Evolutionary conservation across 352 stramenopile genomes (phyloP), one percentile per base, ranked within the genome.

Genomic region (Globisporangium canariense): DNA sequence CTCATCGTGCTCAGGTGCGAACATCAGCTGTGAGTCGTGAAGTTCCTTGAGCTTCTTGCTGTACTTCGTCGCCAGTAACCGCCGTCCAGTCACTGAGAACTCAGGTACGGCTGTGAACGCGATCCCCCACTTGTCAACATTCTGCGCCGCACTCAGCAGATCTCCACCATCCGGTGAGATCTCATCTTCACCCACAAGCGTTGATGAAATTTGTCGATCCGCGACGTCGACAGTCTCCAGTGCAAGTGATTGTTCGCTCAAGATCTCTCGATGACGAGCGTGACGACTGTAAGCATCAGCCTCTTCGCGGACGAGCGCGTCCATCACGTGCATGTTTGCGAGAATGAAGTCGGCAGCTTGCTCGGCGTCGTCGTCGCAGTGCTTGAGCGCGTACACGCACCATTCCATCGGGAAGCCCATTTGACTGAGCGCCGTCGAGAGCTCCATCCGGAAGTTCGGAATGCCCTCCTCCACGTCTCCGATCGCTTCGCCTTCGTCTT

Each of bases 331-430:
- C 81, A 93, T 90, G 68, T 96, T 94, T 18, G 81, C 78, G 4
- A 96, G 67, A 67, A 96, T 90, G 32, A 86, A 96, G 62, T 96
- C 86, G 0, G 83, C 84, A 9, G 86, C 83, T 57, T 91, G 77
- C 47, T 94, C 86, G 0, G 82, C 75, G 65, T 96, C 86, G 38
- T 96, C 88, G 56, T 94, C 84, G 64, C 88, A 94, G 47, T 94
- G 84, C 22, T 78, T 77, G 3, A 94, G 56, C 36, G 88, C 86
- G 51, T 94, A 94, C 4, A 96, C 65, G 50, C 86, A 96, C 86
- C 86, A 95, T 10, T 96, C 86, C 76, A 96, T 91, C 0, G 84
- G 83, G 59, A 96, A 94, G 0, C 88, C 88, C 86, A 96, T 93
- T 64, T 94, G 81, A 58, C 78, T 93, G 6, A 96, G 61, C 6